A percentile compares a stretch with the other conserved stretches of the same genome.
These are phyloP conservation scores for Babesia bovis DNA, from an alignment of 169 alveolate species.

Conservation along the genomic window DNA sequence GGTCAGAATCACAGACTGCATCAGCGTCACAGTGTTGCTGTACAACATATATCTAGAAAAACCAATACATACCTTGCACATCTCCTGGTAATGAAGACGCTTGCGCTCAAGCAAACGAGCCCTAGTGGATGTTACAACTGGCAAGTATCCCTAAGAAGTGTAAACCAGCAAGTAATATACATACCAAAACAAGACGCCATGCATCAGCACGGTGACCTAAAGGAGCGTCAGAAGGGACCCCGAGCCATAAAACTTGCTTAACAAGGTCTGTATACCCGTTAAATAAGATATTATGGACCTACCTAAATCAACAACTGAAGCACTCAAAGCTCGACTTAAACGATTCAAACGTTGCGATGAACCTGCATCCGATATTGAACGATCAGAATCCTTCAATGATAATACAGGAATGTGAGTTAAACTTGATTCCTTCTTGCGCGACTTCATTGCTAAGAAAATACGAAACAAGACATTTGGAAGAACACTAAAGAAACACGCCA, in stretches of 20 bases:
- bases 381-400: background rate
- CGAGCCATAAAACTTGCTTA: slow-evolving; percentile 78
- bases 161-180: background rate
- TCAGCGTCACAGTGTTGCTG: slow-evolving; percentile 45
- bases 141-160: slow-evolving; percentile 78
- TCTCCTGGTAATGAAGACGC: slow-evolving; percentile 76
- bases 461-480: background rate
- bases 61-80: slow-evolving; percentile 36
- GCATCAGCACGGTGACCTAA: slow-evolving; percentile 77
- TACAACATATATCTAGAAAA: background rate
- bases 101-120: slow-evolving; percentile 66
- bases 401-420: slow-evolving; percentile 17
- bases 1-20: slow-evolving; percentile 53
- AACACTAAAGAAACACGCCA: background rate
- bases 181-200: slow-evolving; percentile 81
- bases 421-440: slow-evolving; percentile 11
- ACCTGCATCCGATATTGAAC: background rate
- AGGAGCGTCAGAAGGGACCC: slow-evolving; percentile 80
- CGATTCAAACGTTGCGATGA: slow-evolving; percentile 47
- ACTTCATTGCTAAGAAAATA: slow-evolving; percentile 3
- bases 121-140: slow-evolving; percentile 73
- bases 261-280: slow-evolving; percentile 48
- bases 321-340: slow-evolving; percentile 32
- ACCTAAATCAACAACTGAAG: slow-evolving; percentile 47
- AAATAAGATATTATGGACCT: background rate